Evolutionary conservation across 192 early-diverging fungal species (phyloP).

Genomic region (Gaertneriomyces semiglobifer): DNA sequence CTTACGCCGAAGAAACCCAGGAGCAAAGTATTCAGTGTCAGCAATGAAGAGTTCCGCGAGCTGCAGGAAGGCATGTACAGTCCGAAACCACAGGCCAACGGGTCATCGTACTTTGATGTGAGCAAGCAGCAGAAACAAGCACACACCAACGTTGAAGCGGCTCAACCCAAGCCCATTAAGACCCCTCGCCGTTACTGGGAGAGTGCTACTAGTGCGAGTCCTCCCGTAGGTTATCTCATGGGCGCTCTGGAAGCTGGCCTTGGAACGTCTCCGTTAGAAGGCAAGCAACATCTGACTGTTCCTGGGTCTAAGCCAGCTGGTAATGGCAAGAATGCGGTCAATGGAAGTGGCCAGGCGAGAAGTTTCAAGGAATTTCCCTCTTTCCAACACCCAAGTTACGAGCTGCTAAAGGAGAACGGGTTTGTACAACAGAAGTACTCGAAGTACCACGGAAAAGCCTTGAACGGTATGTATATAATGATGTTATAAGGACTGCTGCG

Average conservation of each 20-base stretch:
- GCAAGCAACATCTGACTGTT: constrained; percentile 9
- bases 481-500: background rate
- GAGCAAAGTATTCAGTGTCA: constrained; percentile 19
- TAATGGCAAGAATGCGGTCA: constrained; percentile 3
- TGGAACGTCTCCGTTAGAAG: constrained; percentile 1
- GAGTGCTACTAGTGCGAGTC: constrained; percentile 36
- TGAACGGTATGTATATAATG: constrained; percentile 50
- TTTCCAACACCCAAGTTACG: constrained; percentile 84
- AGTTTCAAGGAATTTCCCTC: constrained; percentile 47
- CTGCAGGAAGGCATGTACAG: constrained; percentile 14
- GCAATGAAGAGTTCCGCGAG: constrained; percentile 11
- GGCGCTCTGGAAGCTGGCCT: constrained; percentile 2
- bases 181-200: constrained; percentile 37
- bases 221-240: constrained; percentile 51
- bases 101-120: background rate
- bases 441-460: constrained; percentile 89
- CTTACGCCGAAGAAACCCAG: constrained; percentile 20
- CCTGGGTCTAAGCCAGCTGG: background rate
- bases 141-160: background rate
- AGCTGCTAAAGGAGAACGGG: constrained; percentile 92
- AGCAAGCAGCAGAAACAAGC: background rate
- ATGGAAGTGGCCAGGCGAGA: background rate
- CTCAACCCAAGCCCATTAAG: constrained; percentile 24
- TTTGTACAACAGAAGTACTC: constrained; percentile 96
- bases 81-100: constrained; percentile 1